Evolutionary conservation across 1,284 basidiomycete species (phyloP).

Genomic region (Malassezia arunalokei): DNA sequence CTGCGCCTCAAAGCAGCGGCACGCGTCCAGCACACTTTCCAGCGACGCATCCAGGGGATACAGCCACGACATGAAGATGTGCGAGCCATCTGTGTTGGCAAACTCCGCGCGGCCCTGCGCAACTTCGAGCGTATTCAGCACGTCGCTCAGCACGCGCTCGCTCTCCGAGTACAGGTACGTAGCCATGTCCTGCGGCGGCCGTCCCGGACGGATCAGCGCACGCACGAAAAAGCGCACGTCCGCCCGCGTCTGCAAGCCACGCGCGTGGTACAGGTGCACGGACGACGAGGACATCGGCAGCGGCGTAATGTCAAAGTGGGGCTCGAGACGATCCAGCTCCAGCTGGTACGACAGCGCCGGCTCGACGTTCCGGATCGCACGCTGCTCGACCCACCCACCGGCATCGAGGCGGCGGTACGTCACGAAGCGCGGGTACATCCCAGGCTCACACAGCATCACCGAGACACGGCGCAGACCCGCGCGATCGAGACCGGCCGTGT

Average conservation of each 20-base stretch:
- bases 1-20: conserved; percentile 92
- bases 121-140: conserved; percentile 79
- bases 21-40: conserved; percentile 86
- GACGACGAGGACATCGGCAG: conserved; percentile 62
- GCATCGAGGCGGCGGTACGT: conserved; percentile 62
- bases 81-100: conserved; percentile 40
- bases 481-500: conserved; percentile 59
- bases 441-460: conserved; percentile 77
- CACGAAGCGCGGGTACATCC: conserved; percentile 87
- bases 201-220: conserved; percentile 86
- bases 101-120: conserved; percentile 41
- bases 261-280: conserved; percentile 67
- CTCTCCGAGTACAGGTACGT: conserved; percentile 97
- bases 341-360: conserved; percentile 97
- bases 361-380: conserved; percentile 94
- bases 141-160: conserved; percentile 84
- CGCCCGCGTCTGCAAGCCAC: conserved; percentile 89
- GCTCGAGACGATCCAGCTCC: conserved; percentile 81
- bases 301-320: conserved; percentile 85
- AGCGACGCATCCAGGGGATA: conserved; percentile 91
- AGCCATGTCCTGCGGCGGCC: conserved; percentile 77
- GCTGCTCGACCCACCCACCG: conserved; percentile 78
- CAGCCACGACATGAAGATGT: conserved; percentile 73
- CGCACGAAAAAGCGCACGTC: conserved; percentile 80
- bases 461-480: conserved; percentile 85